These are phyloP conservation scores for Vitis cinerea DNA, from an alignment of 164 flowering plant species.

Conservation along the genomic window DNA sequence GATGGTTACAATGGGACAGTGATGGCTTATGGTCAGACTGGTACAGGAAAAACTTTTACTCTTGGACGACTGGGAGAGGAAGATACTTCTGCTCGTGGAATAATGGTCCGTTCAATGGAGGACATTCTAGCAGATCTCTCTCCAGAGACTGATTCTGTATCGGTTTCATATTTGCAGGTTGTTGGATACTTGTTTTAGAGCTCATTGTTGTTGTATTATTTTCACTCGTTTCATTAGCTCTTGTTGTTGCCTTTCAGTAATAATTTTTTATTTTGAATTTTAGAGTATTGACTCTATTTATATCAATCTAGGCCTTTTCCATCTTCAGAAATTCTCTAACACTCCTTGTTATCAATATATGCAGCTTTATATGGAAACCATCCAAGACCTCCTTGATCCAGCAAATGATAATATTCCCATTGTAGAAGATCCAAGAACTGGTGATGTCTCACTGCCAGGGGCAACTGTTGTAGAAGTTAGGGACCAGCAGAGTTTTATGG, in stretches of 20 bases:
- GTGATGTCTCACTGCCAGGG: conserved; percentile 96
- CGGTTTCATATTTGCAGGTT: conserved; percentile 93
- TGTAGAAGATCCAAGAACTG: conserved; percentile 93
- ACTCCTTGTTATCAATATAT: conserved; percentile 9
- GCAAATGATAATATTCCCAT: conserved; percentile 87
- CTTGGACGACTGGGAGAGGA: conserved; percentile 94
- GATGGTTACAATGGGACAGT: conserved; percentile 98
- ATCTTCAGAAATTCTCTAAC: not conserved
- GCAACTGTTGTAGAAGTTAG: conserved; percentile 76
- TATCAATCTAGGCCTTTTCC: not conserved
- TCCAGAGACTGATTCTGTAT: conserved; percentile 72
- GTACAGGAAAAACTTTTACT: conserved; percentile 97
- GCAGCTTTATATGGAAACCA: conserved; percentile 98
- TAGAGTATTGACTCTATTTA: not conserved
- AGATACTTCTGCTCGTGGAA: conserved; percentile 93
- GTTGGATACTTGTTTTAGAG: not conserved
- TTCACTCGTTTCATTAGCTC: too few relatives aligned
- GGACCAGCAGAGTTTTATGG: conserved; percentile 75
- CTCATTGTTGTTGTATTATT: not conserved
- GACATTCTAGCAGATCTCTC: conserved; percentile 73
- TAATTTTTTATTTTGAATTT: not conserved
- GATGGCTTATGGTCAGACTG: conserved; percentile 99
- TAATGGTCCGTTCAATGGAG: conserved; percentile 99
- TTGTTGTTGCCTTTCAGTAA: not conserved
- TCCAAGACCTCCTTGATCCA: conserved; percentile 97